Conservation (phyloP, 2,329 filamentous ascomycete species). For the Aspergillus melleus region DNA sequence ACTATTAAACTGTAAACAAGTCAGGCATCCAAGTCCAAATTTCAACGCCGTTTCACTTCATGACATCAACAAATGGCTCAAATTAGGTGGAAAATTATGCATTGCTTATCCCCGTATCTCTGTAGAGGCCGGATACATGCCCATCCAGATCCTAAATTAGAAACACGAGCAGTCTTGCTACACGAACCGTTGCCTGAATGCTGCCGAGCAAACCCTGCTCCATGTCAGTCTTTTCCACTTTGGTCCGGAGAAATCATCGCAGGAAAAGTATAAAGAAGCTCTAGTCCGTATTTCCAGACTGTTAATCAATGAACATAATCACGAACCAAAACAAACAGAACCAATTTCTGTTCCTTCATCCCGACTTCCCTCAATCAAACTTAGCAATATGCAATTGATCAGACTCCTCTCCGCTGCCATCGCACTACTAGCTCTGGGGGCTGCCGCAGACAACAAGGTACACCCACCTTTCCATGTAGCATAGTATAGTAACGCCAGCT, state of each 20-base stretch:
- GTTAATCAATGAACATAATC: too few species aligned
- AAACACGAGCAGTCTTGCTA: not conserved
- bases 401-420: not conserved
- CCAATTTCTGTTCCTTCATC: too few species aligned
- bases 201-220: not conserved
- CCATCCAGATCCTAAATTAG: not conserved
- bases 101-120: too few species aligned
- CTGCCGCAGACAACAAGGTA: not conserved
- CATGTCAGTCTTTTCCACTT: not conserved
- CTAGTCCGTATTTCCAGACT: too few species aligned
- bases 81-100: not conserved
- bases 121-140: not conserved
- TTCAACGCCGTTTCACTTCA: not conserved
- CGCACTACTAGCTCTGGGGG: not conserved
- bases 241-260: too few species aligned
- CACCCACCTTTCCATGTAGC: too few species aligned
- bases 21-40: not conserved
- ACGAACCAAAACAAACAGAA: not conserved
- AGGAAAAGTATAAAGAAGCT: too few species aligned
- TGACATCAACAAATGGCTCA: not conserved
- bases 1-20: not conserved
- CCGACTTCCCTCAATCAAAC: too few species aligned
- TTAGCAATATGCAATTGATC: not conserved
- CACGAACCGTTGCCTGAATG: not conserved
- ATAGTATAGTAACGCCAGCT: not conserved